Evolutionary conservation across 2,329 filamentous ascomycete genomes (phyloP), one percentile per base, ranked within the genome.

Genomic region (Pestalotiopsis sp.): DNA sequence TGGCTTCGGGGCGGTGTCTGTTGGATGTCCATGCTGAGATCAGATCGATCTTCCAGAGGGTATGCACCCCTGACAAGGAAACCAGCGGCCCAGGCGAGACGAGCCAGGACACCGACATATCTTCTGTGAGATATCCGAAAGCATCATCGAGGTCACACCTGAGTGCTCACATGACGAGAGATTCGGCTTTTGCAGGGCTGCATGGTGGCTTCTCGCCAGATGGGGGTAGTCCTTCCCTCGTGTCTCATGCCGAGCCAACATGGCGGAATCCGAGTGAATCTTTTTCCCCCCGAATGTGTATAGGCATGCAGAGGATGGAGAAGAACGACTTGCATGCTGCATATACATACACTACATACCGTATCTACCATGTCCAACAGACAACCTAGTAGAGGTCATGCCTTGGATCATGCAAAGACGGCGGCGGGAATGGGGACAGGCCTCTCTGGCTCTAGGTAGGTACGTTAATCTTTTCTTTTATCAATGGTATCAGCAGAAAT

Each of bases 121-220:
- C 20, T 52, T 22, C n/a, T 20, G 20, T n/a, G 44, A 52, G 44
- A 9, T 52, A 20, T 20, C 44, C 40, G 17, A n/a, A 9, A 17
- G 22, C 17, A 17, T 10, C 20, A n/a, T 52, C 44, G 44, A 20
- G 44, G 44, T 22, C 20, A 35, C 44, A 52, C 30, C 58, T 20
- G 26, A 30, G 38, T 63, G 61, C 61, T 63, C 61, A 64, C n/a
- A 44, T 64, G 61, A 64, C 24, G 22, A 64, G n/a, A 39, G 22
- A 10, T 35, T 35, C 14, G 24, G 56, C 30, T 22, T 22, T 20
- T 26, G 30, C 24, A 59, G 22, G 22, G 20, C 20, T 58, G n/a
- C 26, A 13, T 3, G 9, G 5, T 35, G 24, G 20, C 24, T 61
- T 14, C 30, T n/a, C 58, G n/a, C 58, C 58, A 39, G 26, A 61